Evolutionary conservation across 805 yeast genomes (phyloP), one percentile per base, ranked within the genome.

Genomic region (Candida gorgasii): DNA sequence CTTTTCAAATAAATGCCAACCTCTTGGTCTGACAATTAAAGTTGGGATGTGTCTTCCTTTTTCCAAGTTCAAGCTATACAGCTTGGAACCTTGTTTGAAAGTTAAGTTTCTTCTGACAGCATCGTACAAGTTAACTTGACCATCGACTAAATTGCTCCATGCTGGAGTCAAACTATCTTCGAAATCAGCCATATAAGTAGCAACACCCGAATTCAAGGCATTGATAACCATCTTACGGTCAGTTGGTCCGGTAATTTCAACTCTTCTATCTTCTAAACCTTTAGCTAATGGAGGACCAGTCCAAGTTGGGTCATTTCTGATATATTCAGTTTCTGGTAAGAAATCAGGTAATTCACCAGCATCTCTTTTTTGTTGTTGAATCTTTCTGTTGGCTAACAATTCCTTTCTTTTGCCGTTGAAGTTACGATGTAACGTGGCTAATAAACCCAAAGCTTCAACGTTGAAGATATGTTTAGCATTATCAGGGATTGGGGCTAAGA

Each of bases 81-180:
- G 55, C 69, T 80, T 63, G 48, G 72, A 72, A 56, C 73, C 66
- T 53, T 73, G 51, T 16, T 52, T 54, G 48, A 52, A 66, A 28
- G 53, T 20, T 55, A 86, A 75, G 57, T 82, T 77, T 58, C 80
- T 76, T 65, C 95, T 78, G 38, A 85, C 78, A 14, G 82, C 90
- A 58, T 86, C 95, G 59, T 75, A 84, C 55, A 86, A 65, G 60
- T 86, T 84, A 44, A 82, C 87, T 65, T 86, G 93, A 40, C 93
- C 95, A 56, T 84, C 86, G 42, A 85, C 76, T 71, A 84, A 75
- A 64, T 84, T 86, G 48, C 67, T 65, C 93, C 93, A 86, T 19
- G 95, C 85, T 54, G 95, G 95, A 14, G 92, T 80, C 54, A 86
- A 79, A 13, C 90, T 84, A 63, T 86, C 93, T 63, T 86, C 95